These are phyloP conservation scores for Testicularia cyperi DNA, from an alignment of 1,284 basidiomycete genomes.

Conservation along the genomic window DNA sequence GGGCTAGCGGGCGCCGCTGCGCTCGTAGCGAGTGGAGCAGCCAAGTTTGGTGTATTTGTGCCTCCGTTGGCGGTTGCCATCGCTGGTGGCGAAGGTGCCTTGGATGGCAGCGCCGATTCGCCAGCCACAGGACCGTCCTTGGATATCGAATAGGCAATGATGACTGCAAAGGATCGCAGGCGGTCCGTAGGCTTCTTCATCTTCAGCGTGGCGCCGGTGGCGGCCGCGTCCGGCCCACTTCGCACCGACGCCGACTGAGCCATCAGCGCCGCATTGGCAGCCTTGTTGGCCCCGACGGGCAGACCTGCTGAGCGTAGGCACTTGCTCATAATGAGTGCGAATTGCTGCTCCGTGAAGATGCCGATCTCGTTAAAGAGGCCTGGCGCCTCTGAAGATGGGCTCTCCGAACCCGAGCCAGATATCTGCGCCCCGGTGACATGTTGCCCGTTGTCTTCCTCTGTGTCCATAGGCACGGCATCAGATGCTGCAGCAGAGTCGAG, in stretches of 20 bases:
- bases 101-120: constrained; percentile 17
- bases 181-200: constrained; percentile 76
- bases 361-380: constrained; percentile 73
- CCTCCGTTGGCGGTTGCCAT: constrained; percentile 8
- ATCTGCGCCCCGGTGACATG: too few species aligned
- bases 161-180: constrained; percentile 76
- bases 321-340: constrained; percentile 81
- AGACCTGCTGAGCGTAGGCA: constrained; percentile 77
- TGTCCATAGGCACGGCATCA: constrained; percentile 7
- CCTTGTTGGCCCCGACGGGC: constrained; percentile 64
- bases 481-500: too few species aligned
- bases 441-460: neutral
- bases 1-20: constrained; percentile 13
- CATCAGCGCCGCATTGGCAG: constrained; percentile 49
- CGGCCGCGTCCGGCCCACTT: constrained; percentile 64
- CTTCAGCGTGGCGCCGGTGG: constrained; percentile 69
- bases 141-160: constrained; percentile 88
- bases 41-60: too few species aligned
- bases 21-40: constrained; percentile 1
- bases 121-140: constrained; percentile 69
- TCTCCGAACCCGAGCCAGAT: constrained; percentile 12
- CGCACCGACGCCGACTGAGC: constrained; percentile 46
- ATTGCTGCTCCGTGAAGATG: constrained; percentile 84
- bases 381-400: constrained; percentile 2
- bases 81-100: constrained; percentile 15